Percentiles rank a stretch among this genome's conserved stretches.
These are phyloP conservation scores for Botryotinia calthae DNA, from an alignment of 2,329 filamentous ascomycete genomes.

Conservation along the genomic window DNA sequence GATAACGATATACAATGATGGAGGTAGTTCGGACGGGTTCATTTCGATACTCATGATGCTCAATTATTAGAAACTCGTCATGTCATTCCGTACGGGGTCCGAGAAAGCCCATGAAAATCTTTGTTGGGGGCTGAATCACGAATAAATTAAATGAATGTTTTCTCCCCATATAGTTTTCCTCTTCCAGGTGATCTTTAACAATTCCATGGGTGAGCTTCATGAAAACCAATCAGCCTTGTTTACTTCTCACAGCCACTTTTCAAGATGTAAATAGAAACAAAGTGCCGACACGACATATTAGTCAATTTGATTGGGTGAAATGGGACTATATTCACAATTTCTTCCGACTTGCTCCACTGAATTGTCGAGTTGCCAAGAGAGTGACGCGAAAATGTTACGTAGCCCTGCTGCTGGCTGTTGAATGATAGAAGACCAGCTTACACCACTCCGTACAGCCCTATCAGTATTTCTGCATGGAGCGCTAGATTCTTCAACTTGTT, in stretches of 20 bases:
- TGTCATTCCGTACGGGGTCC: not conserved
- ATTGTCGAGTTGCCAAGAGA: constrained; percentile 5
- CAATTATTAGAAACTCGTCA: no score
- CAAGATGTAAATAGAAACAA: constrained; percentile 15
- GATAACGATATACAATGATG: not conserved
- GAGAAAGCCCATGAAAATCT: not conserved
- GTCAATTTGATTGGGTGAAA: not conserved
- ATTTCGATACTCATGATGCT: not conserved
- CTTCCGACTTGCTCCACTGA: constrained; percentile 1
- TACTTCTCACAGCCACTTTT: constrained; percentile 7
- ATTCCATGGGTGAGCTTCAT: not conserved
- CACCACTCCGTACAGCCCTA: not conserved
- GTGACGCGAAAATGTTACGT: constrained; percentile 14
- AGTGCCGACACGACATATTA: not conserved
- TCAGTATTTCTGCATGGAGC: not conserved
- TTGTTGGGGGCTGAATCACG: not conserved
- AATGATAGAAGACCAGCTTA: not conserved
- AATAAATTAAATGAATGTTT: not conserved
- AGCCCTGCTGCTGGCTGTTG: constrained; percentile 4
- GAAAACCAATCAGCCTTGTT: constrained; percentile 4
- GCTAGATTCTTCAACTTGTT: not conserved
- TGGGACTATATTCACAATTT: not conserved
- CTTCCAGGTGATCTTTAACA: not conserved
- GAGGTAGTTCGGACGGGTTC: not conserved
- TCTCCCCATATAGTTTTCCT: not conserved